phyloP scores from a whole-genome alignment of 495 filamentous ascomycete genomes.

The Glonium stellatum region DNA sequence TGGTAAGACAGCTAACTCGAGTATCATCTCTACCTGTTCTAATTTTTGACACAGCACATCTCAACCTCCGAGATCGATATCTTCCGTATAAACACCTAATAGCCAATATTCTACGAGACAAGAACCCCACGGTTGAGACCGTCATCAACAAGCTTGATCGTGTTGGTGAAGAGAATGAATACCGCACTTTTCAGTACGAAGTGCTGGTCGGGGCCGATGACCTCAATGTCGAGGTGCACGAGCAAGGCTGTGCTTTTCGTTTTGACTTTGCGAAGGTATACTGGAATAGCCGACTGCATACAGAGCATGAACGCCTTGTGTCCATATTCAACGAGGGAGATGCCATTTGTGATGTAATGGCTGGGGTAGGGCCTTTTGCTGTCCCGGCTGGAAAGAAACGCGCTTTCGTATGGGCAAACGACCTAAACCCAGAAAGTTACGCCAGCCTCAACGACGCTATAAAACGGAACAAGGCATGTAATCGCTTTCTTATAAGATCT shows the following conservation, averaged over 20 bases:
- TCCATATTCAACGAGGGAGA: constrained; percentile 72
- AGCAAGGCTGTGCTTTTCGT: constrained; percentile 55
- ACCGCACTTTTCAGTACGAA: constrained; percentile 89
- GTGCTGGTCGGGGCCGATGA: constrained; percentile 74
- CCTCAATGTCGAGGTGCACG: constrained; percentile 66
- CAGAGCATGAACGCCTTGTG: constrained; percentile 78
- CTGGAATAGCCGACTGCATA: constrained; percentile 88
- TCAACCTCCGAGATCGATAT: constrained; percentile 80
- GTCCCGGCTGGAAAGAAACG: constrained; percentile 82
- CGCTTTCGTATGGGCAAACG: constrained; percentile 95
- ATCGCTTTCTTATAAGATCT: constrained; percentile 21
- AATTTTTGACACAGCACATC: constrained; percentile 49
- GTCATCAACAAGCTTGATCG: constrained; percentile 94
- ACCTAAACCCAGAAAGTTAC: constrained; percentile 87
- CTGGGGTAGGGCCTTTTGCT: constrained; percentile 92
- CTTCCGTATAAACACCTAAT: constrained; percentile 78
- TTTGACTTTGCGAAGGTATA: constrained; percentile 87
- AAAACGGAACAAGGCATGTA: constrained; percentile 62
- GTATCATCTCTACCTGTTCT: not conserved
- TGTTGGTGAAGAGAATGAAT: constrained; percentile 77
- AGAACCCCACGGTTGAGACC: constrained; percentile 70
- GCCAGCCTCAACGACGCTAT: constrained; percentile 63
- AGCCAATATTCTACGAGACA: constrained; percentile 77
- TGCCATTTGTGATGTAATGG: constrained; percentile 95
- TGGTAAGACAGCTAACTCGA: constrained; percentile 43